A percentile compares a stretch with the other conserved stretches of the same genome.
These are phyloP conservation scores for Biscutella laevigata DNA, from an alignment of 441 rosid species.

Conservation along the genomic window DNA sequence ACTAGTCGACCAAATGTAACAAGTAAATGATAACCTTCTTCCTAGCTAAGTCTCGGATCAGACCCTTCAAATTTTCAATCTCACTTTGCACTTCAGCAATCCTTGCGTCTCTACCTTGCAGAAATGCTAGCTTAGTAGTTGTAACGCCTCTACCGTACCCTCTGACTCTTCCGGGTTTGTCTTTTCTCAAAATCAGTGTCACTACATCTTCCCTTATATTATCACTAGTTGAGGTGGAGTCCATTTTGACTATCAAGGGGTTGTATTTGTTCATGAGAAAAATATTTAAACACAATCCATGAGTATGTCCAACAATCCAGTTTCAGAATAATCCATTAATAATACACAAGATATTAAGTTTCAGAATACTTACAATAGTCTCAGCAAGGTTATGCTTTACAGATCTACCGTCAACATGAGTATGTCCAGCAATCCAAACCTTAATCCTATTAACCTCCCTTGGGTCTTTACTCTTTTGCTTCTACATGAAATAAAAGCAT, in stretches of 20 bases:
- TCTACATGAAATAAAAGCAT: not conserved
- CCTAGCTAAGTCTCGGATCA: not conserved
- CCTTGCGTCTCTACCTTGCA: not conserved
- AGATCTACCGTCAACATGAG: not conserved
- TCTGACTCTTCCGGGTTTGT: not conserved
- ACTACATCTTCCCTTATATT: not conserved
- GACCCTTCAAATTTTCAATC: not conserved
- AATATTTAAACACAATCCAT: not conserved
- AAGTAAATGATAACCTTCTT: not conserved
- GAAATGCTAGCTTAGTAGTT: not conserved
- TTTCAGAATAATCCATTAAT: too few species aligned
- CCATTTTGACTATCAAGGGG: conserved; percentile 1
- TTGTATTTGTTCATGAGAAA: not conserved
- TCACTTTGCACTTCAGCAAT: not conserved
- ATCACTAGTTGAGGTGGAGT: not conserved
- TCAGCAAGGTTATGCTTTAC: not conserved
- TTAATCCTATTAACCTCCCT: not conserved
- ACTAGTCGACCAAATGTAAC: not conserved
- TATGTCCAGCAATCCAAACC: not conserved
- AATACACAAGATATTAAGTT: too few species aligned
- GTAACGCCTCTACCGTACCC: not conserved
- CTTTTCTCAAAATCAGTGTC: not conserved
- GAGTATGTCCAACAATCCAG: too few species aligned
- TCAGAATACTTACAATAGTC: not conserved
- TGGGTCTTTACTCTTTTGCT: not conserved